Evolutionary conservation across 495 filamentous ascomycete species (phyloP).

Genomic region (Parathielavia hyrcaniae): DNA sequence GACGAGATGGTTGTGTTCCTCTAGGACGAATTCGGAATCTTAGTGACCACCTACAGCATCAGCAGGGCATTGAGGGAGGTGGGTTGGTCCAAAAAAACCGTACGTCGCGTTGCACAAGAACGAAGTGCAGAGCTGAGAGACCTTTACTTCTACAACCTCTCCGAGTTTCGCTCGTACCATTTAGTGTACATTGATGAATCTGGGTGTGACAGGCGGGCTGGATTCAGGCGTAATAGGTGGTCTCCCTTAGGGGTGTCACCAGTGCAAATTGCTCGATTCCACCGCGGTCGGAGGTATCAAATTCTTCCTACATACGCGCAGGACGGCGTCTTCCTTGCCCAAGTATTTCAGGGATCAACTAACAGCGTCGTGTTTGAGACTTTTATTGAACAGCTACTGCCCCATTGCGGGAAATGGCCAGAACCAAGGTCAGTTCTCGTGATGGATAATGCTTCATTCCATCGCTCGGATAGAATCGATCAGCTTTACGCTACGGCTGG

Average conservation of each 20-base stretch:
- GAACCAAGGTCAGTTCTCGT: background rate
- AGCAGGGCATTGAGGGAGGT: background rate
- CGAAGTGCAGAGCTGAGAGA: background rate
- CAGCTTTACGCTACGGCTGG: background rate
- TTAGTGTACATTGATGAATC: background rate
- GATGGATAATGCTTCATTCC: background rate
- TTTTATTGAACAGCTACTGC: constrained; percentile 1
- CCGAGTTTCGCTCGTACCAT: background rate
- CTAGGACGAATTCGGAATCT: background rate
- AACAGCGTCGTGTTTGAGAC: background rate
- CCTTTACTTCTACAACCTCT: background rate
- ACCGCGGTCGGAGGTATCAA: background rate
- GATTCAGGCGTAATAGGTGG: background rate
- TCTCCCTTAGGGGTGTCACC: background rate
- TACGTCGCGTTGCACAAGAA: background rate
- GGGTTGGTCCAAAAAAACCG: background rate
- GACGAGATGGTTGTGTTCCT: constrained; percentile 1
- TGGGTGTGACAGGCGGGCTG: background rate
- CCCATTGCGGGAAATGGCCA: background rate
- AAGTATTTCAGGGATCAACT: background rate
- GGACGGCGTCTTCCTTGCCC: background rate
- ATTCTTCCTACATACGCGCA: background rate
- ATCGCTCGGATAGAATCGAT: background rate
- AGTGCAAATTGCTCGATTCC: background rate
- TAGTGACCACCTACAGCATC: background rate